Percentiles rank a stretch among this genome's conserved stretches.
Evolutionary conservation across 768 basidiomycete species (phyloP).

Genomic region (Obba rivulosa): DNA sequence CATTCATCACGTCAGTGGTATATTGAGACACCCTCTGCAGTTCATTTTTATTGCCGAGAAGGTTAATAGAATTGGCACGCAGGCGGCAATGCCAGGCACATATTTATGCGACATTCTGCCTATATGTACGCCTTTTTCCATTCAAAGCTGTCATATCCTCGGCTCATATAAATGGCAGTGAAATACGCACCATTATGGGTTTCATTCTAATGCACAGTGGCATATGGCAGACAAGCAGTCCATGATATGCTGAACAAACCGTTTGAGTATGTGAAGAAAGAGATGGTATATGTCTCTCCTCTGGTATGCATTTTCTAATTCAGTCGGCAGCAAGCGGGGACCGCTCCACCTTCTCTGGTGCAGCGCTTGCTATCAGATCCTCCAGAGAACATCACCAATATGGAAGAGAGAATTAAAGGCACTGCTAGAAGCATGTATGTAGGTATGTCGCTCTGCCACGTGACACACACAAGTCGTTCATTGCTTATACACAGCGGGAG

Average conservation of each 20-base stretch:
- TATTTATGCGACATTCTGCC: slow-evolving; percentile 31
- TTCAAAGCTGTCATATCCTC: background rate
- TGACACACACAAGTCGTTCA: background rate
- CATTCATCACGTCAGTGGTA: too few relatives aligned
- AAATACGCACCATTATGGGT: slow-evolving; percentile 20
- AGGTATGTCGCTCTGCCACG: background rate
- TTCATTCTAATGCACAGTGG: slow-evolving; percentile 20
- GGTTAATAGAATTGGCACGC: slow-evolving; percentile 26
- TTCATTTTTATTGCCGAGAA: slow-evolving; percentile 37
- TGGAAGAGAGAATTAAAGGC: slow-evolving; percentile 7
- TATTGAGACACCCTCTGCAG: slow-evolving; percentile 13
- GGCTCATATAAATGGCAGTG: slow-evolving; percentile 13
- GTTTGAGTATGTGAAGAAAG: slow-evolving; percentile 17
- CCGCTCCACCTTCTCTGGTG: slow-evolving; percentile 12
- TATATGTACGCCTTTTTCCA: background rate
- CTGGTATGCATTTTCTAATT: background rate
- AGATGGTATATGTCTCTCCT: slow-evolving; percentile 11
- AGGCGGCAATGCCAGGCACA: slow-evolving; percentile 32
- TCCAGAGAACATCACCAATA: background rate
- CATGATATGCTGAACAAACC: slow-evolving; percentile 9
- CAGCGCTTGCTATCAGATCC: slow-evolving; percentile 20
- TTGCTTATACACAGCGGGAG: slow-evolving; percentile 3
- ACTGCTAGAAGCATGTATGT: slow-evolving; percentile 5
- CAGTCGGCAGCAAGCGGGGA: slow-evolving; percentile 5
- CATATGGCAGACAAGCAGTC: slow-evolving; percentile 8